Percentiles rank a stretch among this genome's conserved stretches.
These are phyloP conservation scores for Mycena leptocephala DNA, from an alignment of 768 basidiomycete genomes.

Conservation along the genomic window DNA sequence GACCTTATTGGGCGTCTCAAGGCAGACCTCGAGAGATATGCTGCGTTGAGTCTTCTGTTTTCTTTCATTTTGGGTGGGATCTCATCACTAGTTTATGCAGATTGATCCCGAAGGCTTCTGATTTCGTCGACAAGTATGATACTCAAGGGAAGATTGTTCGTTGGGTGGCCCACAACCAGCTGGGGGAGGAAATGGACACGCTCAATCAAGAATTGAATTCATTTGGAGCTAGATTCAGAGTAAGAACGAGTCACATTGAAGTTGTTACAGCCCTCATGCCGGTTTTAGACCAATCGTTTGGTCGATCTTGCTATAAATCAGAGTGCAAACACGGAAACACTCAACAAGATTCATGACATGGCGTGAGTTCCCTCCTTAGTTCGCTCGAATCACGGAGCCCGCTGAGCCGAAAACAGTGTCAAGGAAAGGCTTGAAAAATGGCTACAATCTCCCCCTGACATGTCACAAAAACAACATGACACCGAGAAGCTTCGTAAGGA, in stretches of 20 bases:
- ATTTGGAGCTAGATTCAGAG: constrained; percentile 6
- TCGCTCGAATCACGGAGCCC: no score
- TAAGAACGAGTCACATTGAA: background rate
- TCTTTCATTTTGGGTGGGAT: background rate
- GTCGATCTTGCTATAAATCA: constrained; percentile 4
- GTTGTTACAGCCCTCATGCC: background rate
- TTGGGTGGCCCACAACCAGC: background rate
- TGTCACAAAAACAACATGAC: constrained; percentile 1
- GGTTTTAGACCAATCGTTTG: constrained; percentile 14
- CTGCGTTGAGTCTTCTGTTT: background rate
- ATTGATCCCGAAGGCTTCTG: background rate
- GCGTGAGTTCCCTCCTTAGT: background rate
- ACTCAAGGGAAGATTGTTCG: background rate
- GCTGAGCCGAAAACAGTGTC: background rate
- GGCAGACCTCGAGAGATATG: background rate
- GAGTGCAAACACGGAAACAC: background rate
- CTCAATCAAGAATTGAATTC: background rate
- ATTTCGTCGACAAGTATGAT: background rate
- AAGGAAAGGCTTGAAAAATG: constrained; percentile 11
- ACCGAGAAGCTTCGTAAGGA: constrained; percentile 10
- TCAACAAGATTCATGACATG: background rate
- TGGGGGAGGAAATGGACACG: background rate
- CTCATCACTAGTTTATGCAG: background rate
- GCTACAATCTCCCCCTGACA: background rate
- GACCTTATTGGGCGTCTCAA: background rate